These are phyloP conservation scores for Colletotrichum abscissum DNA, from an alignment of 2,329 filamentous ascomycete species.

Conservation along the genomic window DNA sequence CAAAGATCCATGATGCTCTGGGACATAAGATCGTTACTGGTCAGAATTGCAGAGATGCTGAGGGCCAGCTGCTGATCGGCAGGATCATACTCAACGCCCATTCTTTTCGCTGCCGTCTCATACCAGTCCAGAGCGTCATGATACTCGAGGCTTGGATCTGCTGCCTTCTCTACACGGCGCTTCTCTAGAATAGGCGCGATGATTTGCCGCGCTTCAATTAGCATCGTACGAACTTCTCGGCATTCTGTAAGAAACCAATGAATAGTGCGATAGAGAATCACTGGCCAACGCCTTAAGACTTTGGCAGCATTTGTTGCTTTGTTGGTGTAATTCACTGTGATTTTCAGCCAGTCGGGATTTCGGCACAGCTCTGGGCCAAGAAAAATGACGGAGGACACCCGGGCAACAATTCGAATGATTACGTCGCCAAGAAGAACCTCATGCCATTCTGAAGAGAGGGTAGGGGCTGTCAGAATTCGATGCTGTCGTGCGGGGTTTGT, in stretches of 20 bases:
- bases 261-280: conserved; percentile 31
- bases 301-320: conserved; percentile 6
- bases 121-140: conserved; percentile 40
- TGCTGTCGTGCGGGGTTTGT: not conserved
- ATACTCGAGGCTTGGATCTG: conserved; percentile 8
- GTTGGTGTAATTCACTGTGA: conserved; percentile 29
- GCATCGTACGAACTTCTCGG: conserved; percentile 22
- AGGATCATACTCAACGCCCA: conserved; percentile 15
- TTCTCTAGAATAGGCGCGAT: conserved; percentile 35
- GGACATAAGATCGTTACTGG: conserved; percentile 39
- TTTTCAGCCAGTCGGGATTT: conserved; percentile 37
- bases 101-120: conserved; percentile 5
- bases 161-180: conserved; percentile 31
- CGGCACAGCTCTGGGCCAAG: conserved; percentile 38
- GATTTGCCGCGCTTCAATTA: conserved; percentile 14
- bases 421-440: conserved; percentile 21
- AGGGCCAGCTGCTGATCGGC: conserved; percentile 36
- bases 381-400: conserved; percentile 40
- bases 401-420: conserved; percentile 30
- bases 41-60: conserved; percentile 39
- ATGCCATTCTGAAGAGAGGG: conserved; percentile 32
- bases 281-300: conserved; percentile 35
- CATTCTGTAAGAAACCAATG: conserved; percentile 38
- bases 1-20: conserved; percentile 38
- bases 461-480: accelerated